phyloP scores from a whole-genome alignment of 306 rosid genomes.

The Vicia villosa region DNA sequence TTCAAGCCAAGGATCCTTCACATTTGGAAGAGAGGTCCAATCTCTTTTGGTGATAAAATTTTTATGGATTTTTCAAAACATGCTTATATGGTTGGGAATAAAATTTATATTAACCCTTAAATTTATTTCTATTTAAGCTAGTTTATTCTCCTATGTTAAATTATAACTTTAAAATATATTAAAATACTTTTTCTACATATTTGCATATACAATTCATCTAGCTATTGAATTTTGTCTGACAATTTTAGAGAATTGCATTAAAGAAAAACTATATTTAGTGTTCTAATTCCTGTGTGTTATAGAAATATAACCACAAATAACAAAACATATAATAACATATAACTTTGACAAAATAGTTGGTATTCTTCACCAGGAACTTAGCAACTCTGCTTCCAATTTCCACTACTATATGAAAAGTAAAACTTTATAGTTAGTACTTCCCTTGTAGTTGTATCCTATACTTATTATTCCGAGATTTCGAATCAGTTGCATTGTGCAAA shows the following conservation, averaged over 20 bases:
- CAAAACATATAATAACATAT: not conserved
- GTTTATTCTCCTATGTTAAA: too few species aligned
- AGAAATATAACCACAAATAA: not conserved
- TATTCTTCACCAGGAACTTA: not conserved
- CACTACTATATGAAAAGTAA: not conserved
- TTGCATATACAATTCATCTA: too few species aligned
- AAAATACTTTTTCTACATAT: too few species aligned
- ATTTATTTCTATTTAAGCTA: too few species aligned
- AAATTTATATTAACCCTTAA: too few species aligned
- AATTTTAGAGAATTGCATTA: not conserved
- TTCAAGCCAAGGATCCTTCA: too few species aligned
- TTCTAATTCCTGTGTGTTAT: constrained; percentile 1
- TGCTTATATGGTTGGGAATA: too few species aligned
- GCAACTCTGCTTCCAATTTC: constrained; percentile 16
- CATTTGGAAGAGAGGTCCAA: too few species aligned
- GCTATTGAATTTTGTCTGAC: not conserved
- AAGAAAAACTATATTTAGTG: not conserved
- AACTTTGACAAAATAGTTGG: not conserved
- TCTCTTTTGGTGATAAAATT: too few species aligned
- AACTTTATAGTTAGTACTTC: not conserved
- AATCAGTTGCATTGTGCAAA: constrained; percentile 21
- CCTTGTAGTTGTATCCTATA: constrained; percentile 12
- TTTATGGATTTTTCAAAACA: too few species aligned
- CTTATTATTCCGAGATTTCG: constrained; percentile 1
- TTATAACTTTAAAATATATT: too few species aligned